phyloP scores from a whole-genome alignment of 768 basidiomycete species.

The Xerocomus brunneocitrinus region DNA sequence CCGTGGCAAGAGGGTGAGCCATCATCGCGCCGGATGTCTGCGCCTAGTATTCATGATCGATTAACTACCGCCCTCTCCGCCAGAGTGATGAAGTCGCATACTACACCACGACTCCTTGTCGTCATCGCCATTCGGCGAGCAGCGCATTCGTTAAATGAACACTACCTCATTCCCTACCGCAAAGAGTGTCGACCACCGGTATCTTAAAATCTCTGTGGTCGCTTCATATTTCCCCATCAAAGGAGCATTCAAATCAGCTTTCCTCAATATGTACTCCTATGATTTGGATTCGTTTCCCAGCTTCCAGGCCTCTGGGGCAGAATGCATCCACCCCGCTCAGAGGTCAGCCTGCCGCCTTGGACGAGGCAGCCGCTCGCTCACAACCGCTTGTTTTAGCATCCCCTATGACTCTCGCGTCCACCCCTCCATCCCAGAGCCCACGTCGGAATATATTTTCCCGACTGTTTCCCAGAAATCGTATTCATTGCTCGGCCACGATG shows the following conservation, averaged over 20 bases:
- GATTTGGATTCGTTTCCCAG: constrained; percentile 7
- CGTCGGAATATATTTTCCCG: not conserved
- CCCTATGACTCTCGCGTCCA: constrained; percentile 1
- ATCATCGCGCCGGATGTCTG: constrained; percentile 22
- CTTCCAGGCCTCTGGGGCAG: constrained; percentile 3
- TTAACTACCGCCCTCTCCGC: constrained; percentile 19
- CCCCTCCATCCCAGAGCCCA: not conserved
- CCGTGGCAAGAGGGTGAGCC: constrained; percentile 19
- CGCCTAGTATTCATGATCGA: constrained; percentile 15
- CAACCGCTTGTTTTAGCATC: constrained; percentile 8
- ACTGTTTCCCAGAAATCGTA: constrained; percentile 4
- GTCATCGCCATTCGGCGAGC: constrained; percentile 24
- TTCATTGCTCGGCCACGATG: not conserved
- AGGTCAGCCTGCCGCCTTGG: constrained; percentile 14
- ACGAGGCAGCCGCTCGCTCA: constrained; percentile 7
- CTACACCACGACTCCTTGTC: constrained; percentile 15
- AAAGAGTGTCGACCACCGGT: constrained; percentile 11
- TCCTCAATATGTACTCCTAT: constrained; percentile 16
- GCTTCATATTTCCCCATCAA: constrained; percentile 18
- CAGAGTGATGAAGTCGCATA: constrained; percentile 22
- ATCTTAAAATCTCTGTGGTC: constrained; percentile 18
- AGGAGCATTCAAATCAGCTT: constrained; percentile 14
- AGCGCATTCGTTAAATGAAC: constrained; percentile 18
- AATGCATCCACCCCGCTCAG: constrained; percentile 1
- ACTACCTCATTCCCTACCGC: constrained; percentile 13